A percentile compares a stretch with the other conserved stretches of the same genome.
Evolutionary conservation across 768 basidiomycete genomes (phyloP).

Genomic region (Rhizopogon roseolus): DNA sequence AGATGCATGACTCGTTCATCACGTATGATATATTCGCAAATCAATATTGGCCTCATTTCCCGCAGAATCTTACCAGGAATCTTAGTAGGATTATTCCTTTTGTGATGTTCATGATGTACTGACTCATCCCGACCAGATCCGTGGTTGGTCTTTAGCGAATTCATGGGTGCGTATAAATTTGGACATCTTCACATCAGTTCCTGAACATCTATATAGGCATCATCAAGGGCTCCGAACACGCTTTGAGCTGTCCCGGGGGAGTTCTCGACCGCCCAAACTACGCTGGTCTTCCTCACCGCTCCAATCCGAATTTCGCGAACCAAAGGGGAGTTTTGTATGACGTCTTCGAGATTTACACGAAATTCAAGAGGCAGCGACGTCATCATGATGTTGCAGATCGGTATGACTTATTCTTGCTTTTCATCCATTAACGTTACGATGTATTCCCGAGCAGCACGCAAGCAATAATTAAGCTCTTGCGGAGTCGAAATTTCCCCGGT

Average conservation of each 20-base stretch:
- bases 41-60: conserved; percentile 58
- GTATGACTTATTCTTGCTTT: conserved; percentile 19
- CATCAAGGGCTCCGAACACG: conserved; percentile 63
- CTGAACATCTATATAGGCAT: conserved; percentile 34
- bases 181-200: neutral
- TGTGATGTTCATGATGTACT: neutral
- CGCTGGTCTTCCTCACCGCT: conserved; percentile 41
- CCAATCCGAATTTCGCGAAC: conserved; percentile 49
- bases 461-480: conserved; percentile 35
- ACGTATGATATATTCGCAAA: conserved; percentile 44
- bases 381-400: conserved; percentile 60
- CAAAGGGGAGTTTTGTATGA: conserved; percentile 45
- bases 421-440: neutral
- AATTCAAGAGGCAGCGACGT: conserved; percentile 34
- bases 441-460: conserved; percentile 39
- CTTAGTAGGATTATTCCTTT: conserved; percentile 37
- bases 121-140: conserved; percentile 38
- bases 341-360: conserved; percentile 49
- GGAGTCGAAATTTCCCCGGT: conserved; percentile 17
- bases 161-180: conserved; percentile 46
- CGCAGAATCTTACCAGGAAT: conserved; percentile 44
- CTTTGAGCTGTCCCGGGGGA: conserved; percentile 29
- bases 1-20: conserved; percentile 25
- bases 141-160: conserved; percentile 56
- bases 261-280: conserved; percentile 44